phyloP scores from a whole-genome alignment of 2,329 filamentous ascomycete genomes.

The Ophiocordyceps camponoti-leonardi region DNA sequence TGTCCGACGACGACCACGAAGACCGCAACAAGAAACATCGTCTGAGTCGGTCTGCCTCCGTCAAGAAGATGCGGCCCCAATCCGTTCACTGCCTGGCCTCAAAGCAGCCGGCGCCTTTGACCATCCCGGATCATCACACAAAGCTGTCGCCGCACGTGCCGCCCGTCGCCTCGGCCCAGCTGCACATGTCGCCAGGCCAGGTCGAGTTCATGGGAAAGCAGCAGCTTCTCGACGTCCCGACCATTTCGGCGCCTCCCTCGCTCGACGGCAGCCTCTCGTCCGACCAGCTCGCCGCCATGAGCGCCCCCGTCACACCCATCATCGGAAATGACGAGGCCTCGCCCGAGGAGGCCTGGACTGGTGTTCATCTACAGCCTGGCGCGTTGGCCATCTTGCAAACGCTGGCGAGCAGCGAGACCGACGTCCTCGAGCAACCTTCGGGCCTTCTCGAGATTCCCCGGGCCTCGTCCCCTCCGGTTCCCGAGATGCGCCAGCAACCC shows the following conservation, averaged over 20 bases:
- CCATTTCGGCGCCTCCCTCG: constrained; percentile 67
- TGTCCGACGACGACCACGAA: constrained; percentile 72
- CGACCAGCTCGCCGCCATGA: constrained; percentile 70
- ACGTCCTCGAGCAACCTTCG: constrained; percentile 34
- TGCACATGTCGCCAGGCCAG: constrained; percentile 61
- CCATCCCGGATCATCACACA: constrained; percentile 34
- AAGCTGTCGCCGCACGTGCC: constrained; percentile 40
- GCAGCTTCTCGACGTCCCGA: constrained; percentile 49
- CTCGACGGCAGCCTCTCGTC: constrained; percentile 78
- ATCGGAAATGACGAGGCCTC: constrained; percentile 38
- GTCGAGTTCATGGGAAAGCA: constrained; percentile 52
- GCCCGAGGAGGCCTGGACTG: constrained; percentile 48
- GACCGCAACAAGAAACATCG: constrained; percentile 19
- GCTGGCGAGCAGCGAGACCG: constrained; percentile 44
- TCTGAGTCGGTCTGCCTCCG: constrained; percentile 11
- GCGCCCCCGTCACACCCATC: constrained; percentile 71
- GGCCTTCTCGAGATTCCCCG: constrained; percentile 27
- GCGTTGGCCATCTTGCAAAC: constrained; percentile 69
- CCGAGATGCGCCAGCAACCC: constrained; percentile 33
- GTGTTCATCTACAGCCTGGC: constrained; percentile 59
- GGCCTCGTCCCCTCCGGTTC: constrained; percentile 5
- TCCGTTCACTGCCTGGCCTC: constrained; percentile 18
- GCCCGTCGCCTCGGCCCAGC: constrained; percentile 45
- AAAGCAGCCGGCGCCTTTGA: constrained; percentile 24
- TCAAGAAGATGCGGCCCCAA: constrained; percentile 19